phyloP scores from a whole-genome alignment of 371 early-diverging fungal species.

The Lichtheimia hyalospora region DNA sequence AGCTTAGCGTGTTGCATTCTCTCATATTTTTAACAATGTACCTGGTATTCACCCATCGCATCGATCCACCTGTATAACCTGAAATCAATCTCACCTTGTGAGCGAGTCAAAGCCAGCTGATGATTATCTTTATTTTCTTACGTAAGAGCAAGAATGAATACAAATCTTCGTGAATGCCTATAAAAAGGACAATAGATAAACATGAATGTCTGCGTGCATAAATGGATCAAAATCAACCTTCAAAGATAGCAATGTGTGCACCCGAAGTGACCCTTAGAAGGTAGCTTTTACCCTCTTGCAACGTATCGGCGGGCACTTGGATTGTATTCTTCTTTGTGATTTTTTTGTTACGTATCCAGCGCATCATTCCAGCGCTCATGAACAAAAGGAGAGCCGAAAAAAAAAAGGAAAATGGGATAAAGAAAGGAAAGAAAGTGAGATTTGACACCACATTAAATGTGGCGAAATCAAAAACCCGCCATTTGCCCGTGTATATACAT shows the following conservation, averaged over 20 bases:
- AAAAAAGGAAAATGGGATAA: not conserved
- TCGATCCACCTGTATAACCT: not conserved
- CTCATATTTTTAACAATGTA: not conserved
- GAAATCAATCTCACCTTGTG: not conserved
- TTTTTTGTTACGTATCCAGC: constrained; percentile 8
- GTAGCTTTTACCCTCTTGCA: constrained; percentile 5
- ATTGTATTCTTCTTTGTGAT: not conserved
- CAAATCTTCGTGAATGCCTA: constrained; percentile 8
- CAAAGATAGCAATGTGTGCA: constrained; percentile 6
- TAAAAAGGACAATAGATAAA: not conserved
- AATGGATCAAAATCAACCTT: constrained; percentile 2
- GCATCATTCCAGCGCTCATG: not conserved
- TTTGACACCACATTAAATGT: too few species aligned
- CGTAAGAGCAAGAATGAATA: constrained; percentile 7
- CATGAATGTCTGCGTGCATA: not conserved
- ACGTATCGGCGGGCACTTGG: not conserved
- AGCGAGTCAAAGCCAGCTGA: too few species aligned
- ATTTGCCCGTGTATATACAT: too few species aligned
- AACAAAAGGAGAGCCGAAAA: not conserved
- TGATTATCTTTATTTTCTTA: not conserved
- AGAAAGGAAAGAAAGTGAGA: not conserved
- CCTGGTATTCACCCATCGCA: constrained; percentile 8
- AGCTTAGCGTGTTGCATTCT: not conserved
- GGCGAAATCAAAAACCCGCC: too few species aligned
- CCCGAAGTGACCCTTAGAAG: constrained; percentile 3